These are phyloP conservation scores for Tolypocladium nubicola DNA, from an alignment of 2,329 filamentous ascomycete species.

Conservation along the genomic window DNA sequence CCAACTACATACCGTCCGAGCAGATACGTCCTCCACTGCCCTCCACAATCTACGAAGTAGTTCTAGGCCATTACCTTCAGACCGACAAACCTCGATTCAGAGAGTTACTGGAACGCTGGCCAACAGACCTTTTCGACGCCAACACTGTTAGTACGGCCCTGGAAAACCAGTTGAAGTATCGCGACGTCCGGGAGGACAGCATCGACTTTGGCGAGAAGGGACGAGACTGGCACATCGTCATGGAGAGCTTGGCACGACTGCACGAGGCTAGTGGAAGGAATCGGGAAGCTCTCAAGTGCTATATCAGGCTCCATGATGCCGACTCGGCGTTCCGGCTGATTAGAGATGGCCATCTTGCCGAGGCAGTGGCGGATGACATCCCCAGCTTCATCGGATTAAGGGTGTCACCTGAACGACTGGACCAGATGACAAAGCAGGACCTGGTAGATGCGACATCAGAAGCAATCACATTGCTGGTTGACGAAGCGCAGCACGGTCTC, in stretches of 20 bases:
- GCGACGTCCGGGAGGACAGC: constrained; percentile 65
- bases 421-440: constrained; percentile 55
- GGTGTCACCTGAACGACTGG: constrained; percentile 61
- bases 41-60: constrained; percentile 74
- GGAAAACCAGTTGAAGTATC: constrained; percentile 69
- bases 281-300: constrained; percentile 76
- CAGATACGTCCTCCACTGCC: constrained; percentile 72
- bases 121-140: constrained; percentile 73
- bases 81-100: constrained; percentile 65
- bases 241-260: constrained; percentile 74
- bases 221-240: constrained; percentile 81
- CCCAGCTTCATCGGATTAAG: constrained; percentile 78
- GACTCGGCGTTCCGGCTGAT: constrained; percentile 83
- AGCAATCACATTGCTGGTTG: constrained; percentile 75
- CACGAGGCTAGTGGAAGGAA: constrained; percentile 74
- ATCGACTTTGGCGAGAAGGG: constrained; percentile 62
- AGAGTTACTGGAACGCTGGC: constrained; percentile 74
- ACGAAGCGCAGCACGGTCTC: constrained; percentile 83
- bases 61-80: constrained; percentile 81
- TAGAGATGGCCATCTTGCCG: constrained; percentile 78
- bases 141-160: constrained; percentile 66
- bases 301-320: constrained; percentile 84
- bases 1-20: constrained; percentile 67
- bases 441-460: constrained; percentile 73
- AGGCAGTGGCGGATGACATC: constrained; percentile 82